phyloP scores from a whole-genome alignment of 139 green algal species.

The Auxenochlorella pyrenoidosa region DNA sequence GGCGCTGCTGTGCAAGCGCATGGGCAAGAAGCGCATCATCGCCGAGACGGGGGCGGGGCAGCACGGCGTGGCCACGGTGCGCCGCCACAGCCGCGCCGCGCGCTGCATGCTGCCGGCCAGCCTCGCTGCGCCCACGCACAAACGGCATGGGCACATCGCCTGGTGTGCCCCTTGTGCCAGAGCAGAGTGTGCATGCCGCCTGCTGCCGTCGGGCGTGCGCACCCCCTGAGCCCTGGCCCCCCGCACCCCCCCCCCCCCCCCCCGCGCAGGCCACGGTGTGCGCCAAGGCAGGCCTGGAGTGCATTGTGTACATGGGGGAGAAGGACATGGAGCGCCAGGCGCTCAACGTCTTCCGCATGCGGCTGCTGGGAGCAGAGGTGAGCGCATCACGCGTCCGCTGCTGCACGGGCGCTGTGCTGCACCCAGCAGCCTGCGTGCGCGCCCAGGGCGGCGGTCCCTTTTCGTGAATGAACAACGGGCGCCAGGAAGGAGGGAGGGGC shows the following conservation, averaged over 20 bases:
- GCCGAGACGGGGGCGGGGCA: constrained; percentile 98
- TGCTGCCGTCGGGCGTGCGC: too few species aligned
- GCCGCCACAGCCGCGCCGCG: neutral
- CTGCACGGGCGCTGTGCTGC: too few species aligned
- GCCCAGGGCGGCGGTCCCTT: neutral
- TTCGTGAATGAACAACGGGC: too few species aligned
- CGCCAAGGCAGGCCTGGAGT: constrained; percentile 93
- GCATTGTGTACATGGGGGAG: constrained; percentile 99
- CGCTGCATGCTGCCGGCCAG: neutral
- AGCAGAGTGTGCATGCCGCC: too few species aligned
- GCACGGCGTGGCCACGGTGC: constrained; percentile 97
- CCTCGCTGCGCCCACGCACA: neutral
- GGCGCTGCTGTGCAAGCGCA: constrained; percentile 90
- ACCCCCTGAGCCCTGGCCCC: neutral
- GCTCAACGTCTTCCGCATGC: constrained; percentile 99
- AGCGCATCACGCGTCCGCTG: neutral
- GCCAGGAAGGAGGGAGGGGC: too few species aligned
- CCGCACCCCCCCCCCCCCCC: too few species aligned
- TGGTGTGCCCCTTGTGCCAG: neutral
- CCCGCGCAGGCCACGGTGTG: constrained; percentile 96
- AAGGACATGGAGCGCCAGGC: constrained; percentile 98
- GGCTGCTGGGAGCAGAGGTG: constrained; percentile 95
- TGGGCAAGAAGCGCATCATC: constrained; percentile 98
- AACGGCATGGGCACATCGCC: neutral
- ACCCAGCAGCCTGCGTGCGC: neutral